Evolutionary conservation across 2,329 filamentous ascomycete species (phyloP).

Genomic region (Fusarium sp.): DNA sequence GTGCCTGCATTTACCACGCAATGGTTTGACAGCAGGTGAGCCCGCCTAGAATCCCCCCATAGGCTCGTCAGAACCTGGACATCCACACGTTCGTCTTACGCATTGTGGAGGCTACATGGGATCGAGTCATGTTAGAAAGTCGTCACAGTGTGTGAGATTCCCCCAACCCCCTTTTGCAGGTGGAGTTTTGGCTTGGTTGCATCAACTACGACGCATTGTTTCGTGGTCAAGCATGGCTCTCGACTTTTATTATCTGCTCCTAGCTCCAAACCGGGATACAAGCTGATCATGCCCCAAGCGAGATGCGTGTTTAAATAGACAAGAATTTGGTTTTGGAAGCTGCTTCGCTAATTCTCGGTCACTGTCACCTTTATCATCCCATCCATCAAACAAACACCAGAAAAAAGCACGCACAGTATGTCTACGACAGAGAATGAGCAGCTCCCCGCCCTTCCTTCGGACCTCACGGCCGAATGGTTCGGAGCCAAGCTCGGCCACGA

Average conservation of each 20-base stretch:
- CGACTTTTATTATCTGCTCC: not conserved
- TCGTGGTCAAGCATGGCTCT: not conserved
- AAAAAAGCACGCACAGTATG: conserved; percentile 9
- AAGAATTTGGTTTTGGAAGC: not conserved
- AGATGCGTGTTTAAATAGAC: not conserved
- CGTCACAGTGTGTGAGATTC: not conserved
- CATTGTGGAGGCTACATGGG: not conserved
- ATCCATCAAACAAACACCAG: not conserved
- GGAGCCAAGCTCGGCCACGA: conserved; percentile 33
- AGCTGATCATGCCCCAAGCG: not conserved
- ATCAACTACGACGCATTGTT: not conserved
- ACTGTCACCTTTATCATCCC: not conserved
- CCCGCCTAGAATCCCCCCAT: not conserved
- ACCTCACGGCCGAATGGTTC: conserved; percentile 41
- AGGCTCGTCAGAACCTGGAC: not conserved
- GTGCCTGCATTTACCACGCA: not conserved
- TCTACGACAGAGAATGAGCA: not conserved
- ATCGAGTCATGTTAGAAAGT: not conserved
- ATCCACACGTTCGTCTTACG: not conserved
- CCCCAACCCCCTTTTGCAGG: not conserved
- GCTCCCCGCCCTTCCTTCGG: conserved; percentile 38
- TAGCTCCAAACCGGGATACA: not conserved
- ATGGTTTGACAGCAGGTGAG: not conserved
- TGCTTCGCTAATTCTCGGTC: not conserved
- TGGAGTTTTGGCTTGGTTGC: not conserved